Evolutionary conservation across 2,329 filamentous ascomycete genomes (phyloP), one percentile per base, ranked within the genome.

Genomic region (Aspergillus terreus): DNA sequence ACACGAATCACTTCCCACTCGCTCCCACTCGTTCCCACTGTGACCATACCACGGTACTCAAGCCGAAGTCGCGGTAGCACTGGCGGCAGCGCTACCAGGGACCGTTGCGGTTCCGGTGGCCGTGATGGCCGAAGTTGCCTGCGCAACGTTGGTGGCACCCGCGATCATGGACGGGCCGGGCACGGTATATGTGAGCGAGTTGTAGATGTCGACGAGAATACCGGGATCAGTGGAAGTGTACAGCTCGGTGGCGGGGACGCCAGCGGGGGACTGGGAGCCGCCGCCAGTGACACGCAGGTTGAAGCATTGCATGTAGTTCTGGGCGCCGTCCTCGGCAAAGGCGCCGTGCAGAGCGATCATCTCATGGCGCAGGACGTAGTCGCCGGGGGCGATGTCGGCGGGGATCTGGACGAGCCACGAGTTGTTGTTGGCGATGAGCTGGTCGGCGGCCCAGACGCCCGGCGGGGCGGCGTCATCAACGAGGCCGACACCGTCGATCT

Each of bases 381-480:
- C 27, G 12, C 44, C 27, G 9, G 30, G 44, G 15, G 30, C 15
- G 27, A 33, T 33, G 30, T 35, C 17, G 27, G 27, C 21, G 30
- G 44, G 44, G 44, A 46, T 46, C 44, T 46, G 14, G 9, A 46
- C 44, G 14, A 46, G 44, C 44, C 44, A 46, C 12, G 44, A 46
- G n/a, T 46, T 46, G 44, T 12, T 35, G 44, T 35, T 46, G n/a
- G 32, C 44, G 30, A 46, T 46, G 27, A 46, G 44, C 15, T 19
- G 44, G 44, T 46, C 44, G 30, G 33, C 44, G 21, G 25, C 27
- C 44, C 30, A 46, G 27, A 46, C 9, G 30, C 44, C 44, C 6
- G 44, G 44, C 14, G 19, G 25, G 17, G 25, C 6, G 14, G 44
- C 19, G 30, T 46, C 44, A 11, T 46, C 44, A 6, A 46, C 44